phyloP scores from a whole-genome alignment of 257 asterid genomes.

The Scutellaria baicalensis region DNA sequence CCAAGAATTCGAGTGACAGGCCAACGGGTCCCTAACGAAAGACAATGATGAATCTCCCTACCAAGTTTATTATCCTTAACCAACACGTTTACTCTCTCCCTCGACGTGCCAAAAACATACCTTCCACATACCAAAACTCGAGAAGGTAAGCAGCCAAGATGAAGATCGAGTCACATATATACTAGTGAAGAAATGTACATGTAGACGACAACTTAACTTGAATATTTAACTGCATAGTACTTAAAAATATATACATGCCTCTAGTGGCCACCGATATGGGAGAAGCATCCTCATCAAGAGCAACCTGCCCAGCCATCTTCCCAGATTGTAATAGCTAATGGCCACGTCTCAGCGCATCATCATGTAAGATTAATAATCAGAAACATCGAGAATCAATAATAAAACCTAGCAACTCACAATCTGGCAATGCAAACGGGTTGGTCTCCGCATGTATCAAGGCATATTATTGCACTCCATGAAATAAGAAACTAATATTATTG shows the following conservation, averaged over 20 bases:
- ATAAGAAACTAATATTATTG: constrained; percentile 17
- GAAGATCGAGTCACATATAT: constrained; percentile 1
- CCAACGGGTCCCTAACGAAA: background rate
- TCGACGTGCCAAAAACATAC: constrained; percentile 14
- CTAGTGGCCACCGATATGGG: constrained; percentile 12
- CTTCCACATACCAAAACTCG: constrained; percentile 34
- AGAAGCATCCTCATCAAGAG: constrained; percentile 21
- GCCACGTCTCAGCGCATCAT: constrained; percentile 7
- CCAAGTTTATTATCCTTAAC: constrained; percentile 4
- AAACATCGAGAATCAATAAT: background rate
- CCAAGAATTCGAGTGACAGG: background rate
- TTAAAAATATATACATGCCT: constrained; percentile 14
- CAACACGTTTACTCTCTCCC: constrained; percentile 3
- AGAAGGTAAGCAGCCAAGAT: constrained; percentile 25
- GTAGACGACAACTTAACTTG: background rate
- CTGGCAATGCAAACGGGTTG: constrained; percentile 10
- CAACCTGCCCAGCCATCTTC: background rate
- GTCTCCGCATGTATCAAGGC: constrained; percentile 20
- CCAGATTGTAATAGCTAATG: background rate
- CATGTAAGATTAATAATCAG: background rate
- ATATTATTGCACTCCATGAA: constrained; percentile 27
- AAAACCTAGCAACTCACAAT: constrained; percentile 24
- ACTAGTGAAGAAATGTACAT: constrained; percentile 11
- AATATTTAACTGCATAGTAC: constrained; percentile 5
- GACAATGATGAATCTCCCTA: constrained; percentile 1